Evolutionary conservation across 139 green algal species (phyloP).

Genomic region (Chlamydomonas incerta): DNA sequence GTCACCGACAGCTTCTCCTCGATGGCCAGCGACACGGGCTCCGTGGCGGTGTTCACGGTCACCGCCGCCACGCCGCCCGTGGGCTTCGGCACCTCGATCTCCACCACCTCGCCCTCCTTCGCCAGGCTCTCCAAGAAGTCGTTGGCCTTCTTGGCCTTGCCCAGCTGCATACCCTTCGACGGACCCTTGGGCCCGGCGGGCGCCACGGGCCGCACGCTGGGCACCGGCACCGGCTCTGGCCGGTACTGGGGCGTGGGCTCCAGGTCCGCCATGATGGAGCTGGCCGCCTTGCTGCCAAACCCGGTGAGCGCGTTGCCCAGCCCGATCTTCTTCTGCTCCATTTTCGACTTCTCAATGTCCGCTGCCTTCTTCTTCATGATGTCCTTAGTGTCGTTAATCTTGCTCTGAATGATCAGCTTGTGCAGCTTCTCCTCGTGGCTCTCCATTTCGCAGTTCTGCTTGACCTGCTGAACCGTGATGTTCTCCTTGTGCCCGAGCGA

Average conservation of each 20-base stretch:
- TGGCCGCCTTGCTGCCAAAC: conserved; percentile 44
- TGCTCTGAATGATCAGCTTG: conserved; percentile 96
- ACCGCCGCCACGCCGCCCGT: conserved; percentile 30
- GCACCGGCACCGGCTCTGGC: not conserved
- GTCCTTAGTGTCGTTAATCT: conserved; percentile 88
- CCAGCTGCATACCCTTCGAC: conserved; percentile 86
- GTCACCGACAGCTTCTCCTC: conserved; percentile 89
- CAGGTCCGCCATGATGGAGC: not conserved
- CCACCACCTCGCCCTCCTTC: conserved; percentile 83
- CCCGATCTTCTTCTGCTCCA: conserved; percentile 73
- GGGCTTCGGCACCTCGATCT: conserved; percentile 56
- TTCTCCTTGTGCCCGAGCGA: conserved; percentile 94
- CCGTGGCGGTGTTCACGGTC: conserved; percentile 42
- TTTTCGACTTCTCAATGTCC: conserved; percentile 96
- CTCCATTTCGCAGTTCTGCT: conserved; percentile 99
- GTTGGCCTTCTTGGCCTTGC: conserved; percentile 85
- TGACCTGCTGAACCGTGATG: conserved; percentile 87
- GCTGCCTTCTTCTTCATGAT: conserved; percentile 95
- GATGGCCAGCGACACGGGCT: conserved; percentile 73
- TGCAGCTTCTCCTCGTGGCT: conserved; percentile 99
- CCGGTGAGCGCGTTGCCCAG: conserved; percentile 9
- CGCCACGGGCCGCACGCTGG: not conserved
- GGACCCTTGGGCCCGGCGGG: conserved; percentile 38
- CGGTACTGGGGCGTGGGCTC: conserved; percentile 5
- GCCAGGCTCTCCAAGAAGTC: conserved; percentile 88